Evolutionary conservation across 257 asterid species (phyloP), one percentile per base, ranked within the genome.

Genomic region (Pogostemon cablin): DNA sequence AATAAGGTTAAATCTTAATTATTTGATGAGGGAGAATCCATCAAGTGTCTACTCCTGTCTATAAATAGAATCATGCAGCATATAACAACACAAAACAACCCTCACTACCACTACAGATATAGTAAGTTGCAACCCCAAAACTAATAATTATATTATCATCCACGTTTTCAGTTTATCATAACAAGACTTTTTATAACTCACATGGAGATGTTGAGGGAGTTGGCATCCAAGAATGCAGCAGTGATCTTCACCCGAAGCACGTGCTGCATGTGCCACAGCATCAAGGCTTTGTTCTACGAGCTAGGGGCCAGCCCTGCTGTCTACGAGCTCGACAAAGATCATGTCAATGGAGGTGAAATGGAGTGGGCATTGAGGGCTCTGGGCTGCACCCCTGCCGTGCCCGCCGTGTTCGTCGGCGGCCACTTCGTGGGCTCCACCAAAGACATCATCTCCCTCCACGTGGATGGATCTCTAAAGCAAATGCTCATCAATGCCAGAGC

Each of bases 221-320:
- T 88, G 74, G 82, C 97, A 2, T 80, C 93, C 2, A 80, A 87
- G 87, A 88, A 78, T 25, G 96, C 91, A 0, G 87, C 84, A 25
- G 97, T 88, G 73, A 85, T 90, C 78, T 90, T 90, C 83, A 90
- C 93, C 6, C 86, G 86, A 76, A 90, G 97, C 81, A 82, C 95
- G 38, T 90, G 97, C 59, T 90, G 96, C 87, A 88, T 90, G 97
- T 88, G 95, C 72, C 92, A 90, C 58, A 87, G 90, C 88, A 81
- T 88, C 71, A 86, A 88, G 87, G 87, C 87, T 7, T 73, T 90
- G 70, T 90, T 90, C 73, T 84, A 88, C 39, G 91, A 91, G 3
- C 69, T 88, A 12, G 96, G 97, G 3, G 96, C 96, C 2, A 88
- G 90, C 78, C 97, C 96, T 3, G 90, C 84, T 0, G 82, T 91